Evolutionary conservation across 2,329 filamentous ascomycete species (phyloP).

Genomic region (Rutstroemia sydowiana): DNA sequence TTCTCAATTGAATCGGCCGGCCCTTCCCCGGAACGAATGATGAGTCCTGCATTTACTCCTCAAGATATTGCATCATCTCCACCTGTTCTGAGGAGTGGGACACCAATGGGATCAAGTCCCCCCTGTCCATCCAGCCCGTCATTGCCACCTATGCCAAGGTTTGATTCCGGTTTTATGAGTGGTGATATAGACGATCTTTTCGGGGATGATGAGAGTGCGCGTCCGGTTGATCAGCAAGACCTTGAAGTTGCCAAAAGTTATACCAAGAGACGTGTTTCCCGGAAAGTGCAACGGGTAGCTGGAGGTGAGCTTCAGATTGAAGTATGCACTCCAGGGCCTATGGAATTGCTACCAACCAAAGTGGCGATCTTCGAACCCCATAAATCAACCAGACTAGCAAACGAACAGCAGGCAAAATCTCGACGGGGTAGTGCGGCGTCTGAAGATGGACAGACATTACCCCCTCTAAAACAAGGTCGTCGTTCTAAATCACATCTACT

Average conservation of each 20-base stretch:
- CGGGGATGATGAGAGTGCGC: constrained; percentile 42
- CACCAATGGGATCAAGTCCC: constrained; percentile 68
- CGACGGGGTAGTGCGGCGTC: constrained; percentile 23
- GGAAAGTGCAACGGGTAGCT: constrained; percentile 13
- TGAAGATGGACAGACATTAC: constrained; percentile 27
- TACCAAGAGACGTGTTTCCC: constrained; percentile 16
- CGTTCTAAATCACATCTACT: constrained; percentile 9
- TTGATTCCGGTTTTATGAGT: constrained; percentile 80
- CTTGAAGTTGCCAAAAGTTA: constrained; percentile 30
- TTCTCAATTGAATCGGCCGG: constrained; percentile 37
- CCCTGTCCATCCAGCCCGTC: constrained; percentile 57
- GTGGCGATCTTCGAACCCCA: constrained; percentile 26
- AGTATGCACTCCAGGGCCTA: constrained; percentile 33
- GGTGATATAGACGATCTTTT: constrained; percentile 54
- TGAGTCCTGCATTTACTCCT: constrained; percentile 58
- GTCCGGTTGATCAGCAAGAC: constrained; percentile 33
- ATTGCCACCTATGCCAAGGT: constrained; percentile 48
- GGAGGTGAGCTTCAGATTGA: constrained; percentile 29
- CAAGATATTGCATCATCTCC: constrained; percentile 85
- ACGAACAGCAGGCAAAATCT: constrained; percentile 28
- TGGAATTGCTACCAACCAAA: constrained; percentile 35
- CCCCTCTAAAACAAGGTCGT: constrained; percentile 16
- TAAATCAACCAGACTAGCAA: constrained; percentile 22
- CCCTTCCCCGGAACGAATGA: constrained; percentile 40
- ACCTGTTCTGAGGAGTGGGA: constrained; percentile 62